Base-by-base conservation (phyloP, 202 grass and related monocot species). In the Brachypodium distachyon region DNA sequence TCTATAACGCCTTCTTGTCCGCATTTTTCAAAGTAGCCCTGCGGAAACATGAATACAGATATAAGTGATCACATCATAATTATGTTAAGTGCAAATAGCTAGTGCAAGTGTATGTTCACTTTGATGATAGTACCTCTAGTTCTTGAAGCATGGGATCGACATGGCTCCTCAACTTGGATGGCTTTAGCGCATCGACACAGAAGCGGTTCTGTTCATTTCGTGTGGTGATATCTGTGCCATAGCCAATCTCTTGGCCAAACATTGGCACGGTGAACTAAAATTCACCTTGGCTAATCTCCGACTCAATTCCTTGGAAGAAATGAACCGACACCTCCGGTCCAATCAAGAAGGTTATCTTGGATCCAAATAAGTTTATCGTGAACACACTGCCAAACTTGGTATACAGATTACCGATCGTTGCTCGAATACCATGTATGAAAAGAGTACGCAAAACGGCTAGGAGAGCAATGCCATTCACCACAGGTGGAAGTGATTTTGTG, bases 251-350 rank as follows among this genome's bases (percentile, higher is more conserved):
- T 66, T 28, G 9, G 7, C 72, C 81, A 28, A 83, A 49, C 32
- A 67, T 83, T 0, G 72, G 72, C 34, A 77, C 81, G 1, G 61
- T 59, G 39, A 83, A 70, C 8, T 67, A 69, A 41, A 67, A 11
- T 25, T 77, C 52, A 4, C 31, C 49, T 19, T 61, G 50, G 28
- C 61, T 50, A 9, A 83, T 38, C 42, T 74, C 55, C 13, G 43
- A 74, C 32, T 88, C 89, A 1, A 19, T 1, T 2, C 47, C 68
- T 46, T 75, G 72, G 8, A 44, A 75, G 36, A 75, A 75, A 21
- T 60, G 54, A 32, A 11, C 26, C 1, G 40, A 59, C 6, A 33
- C 54, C 27, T 75, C 55, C 0, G 39, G 55, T 1, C 72, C 55
- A 12, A 47, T 42, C 18, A 76, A 47, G 39, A 61, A 76, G 5